These are phyloP conservation scores for Harrya chromipes DNA, from an alignment of 768 basidiomycete genomes.

Conservation along the genomic window DNA sequence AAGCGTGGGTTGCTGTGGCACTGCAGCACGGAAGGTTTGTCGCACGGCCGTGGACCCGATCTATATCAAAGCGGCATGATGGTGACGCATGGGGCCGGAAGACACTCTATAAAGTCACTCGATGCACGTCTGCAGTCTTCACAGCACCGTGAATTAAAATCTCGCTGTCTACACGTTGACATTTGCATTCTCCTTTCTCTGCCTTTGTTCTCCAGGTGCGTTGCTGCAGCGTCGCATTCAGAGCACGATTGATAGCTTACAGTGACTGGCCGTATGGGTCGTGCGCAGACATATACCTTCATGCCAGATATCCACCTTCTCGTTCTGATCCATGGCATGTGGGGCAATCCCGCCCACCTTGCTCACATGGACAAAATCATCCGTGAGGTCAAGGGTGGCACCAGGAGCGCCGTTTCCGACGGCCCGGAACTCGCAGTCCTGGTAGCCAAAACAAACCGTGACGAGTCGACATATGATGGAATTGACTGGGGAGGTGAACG, in stretches of 20 bases:
- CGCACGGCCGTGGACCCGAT: background rate
- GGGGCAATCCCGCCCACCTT: conserved; percentile 73
- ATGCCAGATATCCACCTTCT: conserved; percentile 40
- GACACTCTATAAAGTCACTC: background rate
- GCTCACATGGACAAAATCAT: conserved; percentile 54
- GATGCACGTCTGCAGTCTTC: conserved; percentile 1
- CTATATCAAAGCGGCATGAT: no score
- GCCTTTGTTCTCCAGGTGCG: conserved; percentile 2
- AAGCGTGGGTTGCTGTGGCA: conserved; percentile 2
- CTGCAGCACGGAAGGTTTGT: background rate
- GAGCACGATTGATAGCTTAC: background rate
- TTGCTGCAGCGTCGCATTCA: background rate
- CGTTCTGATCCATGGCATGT: conserved; percentile 64
- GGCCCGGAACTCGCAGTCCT: conserved; percentile 55
- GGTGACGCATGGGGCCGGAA: no score
- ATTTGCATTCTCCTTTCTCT: background rate
- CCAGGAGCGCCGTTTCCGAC: conserved; percentile 25
- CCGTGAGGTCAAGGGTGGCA: conserved; percentile 37
- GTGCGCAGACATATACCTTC: conserved; percentile 4
- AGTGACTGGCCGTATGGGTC: background rate
- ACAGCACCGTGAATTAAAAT: background rate
- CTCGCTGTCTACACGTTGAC: conserved; percentile 7
- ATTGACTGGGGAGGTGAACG: conserved; percentile 84
- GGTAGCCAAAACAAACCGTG: conserved; percentile 61
- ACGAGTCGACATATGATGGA: conserved; percentile 74